Percentiles rank a stretch among this genome's conserved stretches.
Conservation (phyloP, 768 basidiomycete genomes). For the Kwoniella sp. region DNA sequence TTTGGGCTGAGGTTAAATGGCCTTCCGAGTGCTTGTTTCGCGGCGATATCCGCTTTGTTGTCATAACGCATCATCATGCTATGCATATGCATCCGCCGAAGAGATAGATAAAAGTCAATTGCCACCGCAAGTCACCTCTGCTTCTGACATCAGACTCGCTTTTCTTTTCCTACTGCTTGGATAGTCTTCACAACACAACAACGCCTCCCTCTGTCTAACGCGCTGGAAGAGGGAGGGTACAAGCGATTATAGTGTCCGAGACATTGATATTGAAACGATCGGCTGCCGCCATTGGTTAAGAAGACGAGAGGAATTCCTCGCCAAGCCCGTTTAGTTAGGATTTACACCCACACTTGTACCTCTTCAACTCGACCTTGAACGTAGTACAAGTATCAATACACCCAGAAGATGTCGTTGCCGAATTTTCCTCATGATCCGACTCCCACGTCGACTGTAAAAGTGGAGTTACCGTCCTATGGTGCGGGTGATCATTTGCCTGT, state of each 20-base stretch:
- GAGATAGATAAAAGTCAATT: too few species aligned
- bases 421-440: slow-evolving; percentile 30
- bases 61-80: not conserved
- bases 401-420: slow-evolving; percentile 41
- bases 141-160: not conserved
- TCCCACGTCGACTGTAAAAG: slow-evolving; percentile 21
- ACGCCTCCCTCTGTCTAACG: slow-evolving; percentile 1
- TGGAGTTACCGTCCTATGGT: slow-evolving; percentile 30
- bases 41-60: not conserved
- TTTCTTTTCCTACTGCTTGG: not conserved
- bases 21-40: too few species aligned
- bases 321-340: too few species aligned
- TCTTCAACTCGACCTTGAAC: too few species aligned
- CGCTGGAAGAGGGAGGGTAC: not conserved
- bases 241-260: not conserved
- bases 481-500: slow-evolving; percentile 51
- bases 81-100: too few species aligned
- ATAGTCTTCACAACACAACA: not conserved
- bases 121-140: not conserved
- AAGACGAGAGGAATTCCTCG: too few species aligned
- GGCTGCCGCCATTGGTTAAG: too few species aligned
- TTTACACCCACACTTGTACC: too few species aligned
- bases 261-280: too few species aligned
- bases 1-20: too few species aligned
- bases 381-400: too few species aligned